phyloP scores from a whole-genome alignment of 2,329 filamentous ascomycete genomes.

The Cyphellophora europaea region DNA sequence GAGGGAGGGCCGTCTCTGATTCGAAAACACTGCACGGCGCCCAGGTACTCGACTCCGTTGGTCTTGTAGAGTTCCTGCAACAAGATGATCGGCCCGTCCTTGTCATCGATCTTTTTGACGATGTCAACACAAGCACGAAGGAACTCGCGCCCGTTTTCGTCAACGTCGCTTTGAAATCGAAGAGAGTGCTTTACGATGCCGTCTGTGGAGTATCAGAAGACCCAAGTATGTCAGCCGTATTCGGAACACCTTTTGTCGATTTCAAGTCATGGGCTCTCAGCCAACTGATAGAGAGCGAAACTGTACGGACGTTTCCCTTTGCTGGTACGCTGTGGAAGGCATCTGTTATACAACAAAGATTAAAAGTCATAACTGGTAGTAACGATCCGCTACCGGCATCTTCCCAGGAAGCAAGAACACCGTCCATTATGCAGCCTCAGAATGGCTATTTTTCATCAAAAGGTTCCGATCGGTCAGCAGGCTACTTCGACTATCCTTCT shows the following conservation, averaged over 20 bases:
- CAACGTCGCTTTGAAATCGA: slow-evolving; percentile 57
- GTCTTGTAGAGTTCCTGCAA: slow-evolving; percentile 64
- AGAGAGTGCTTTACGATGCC: slow-evolving; percentile 45
- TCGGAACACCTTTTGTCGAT: slow-evolving; percentile 37
- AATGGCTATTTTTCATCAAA: slow-evolving; percentile 18
- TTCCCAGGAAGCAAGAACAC: slow-evolving; percentile 19
- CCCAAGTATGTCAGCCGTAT: slow-evolving; percentile 31
- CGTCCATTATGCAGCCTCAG: slow-evolving; percentile 24
- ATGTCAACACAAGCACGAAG: slow-evolving; percentile 43
- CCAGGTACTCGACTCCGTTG: slow-evolving; percentile 53
- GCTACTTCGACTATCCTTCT: slow-evolving; percentile 15
- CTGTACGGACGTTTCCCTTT: slow-evolving; percentile 48
- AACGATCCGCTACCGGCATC: slow-evolving; percentile 19
- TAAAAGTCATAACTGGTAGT: slow-evolving; percentile 57
- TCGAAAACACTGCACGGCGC: slow-evolving; percentile 38
- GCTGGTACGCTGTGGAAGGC: slow-evolving; percentile 61
- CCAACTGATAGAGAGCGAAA: slow-evolving; percentile 43
- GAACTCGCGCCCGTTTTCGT: slow-evolving; percentile 56
- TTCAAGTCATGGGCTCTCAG: slow-evolving; percentile 64
- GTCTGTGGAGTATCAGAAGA: slow-evolving; percentile 42
- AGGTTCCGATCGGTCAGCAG: slow-evolving; percentile 10
- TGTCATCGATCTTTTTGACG: slow-evolving; percentile 58
- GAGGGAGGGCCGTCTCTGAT: slow-evolving; percentile 42
- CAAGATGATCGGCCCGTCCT: slow-evolving; percentile 70
- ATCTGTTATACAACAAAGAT: slow-evolving; percentile 58